Percentiles rank a stretch among this genome's conserved stretches.
Evolutionary conservation across 208 protist species (phyloP).

Genomic region (Trypanosoma conorhini): DNA sequence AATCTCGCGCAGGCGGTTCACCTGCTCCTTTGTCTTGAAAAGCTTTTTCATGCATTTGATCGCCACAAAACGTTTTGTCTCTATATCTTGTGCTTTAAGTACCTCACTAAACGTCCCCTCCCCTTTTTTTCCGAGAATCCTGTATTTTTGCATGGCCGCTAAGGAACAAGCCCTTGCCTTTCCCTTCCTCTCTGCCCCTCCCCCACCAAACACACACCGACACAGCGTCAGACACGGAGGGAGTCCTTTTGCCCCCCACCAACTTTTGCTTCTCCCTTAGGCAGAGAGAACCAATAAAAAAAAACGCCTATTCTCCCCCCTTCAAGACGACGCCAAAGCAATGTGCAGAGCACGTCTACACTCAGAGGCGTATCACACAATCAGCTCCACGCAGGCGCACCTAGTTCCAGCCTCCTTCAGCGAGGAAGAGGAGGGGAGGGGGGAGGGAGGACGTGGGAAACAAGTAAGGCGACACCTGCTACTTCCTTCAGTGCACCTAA

Average conservation of each 20-base stretch:
- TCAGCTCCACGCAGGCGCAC: background rate
- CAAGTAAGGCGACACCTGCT: background rate
- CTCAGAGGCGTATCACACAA: background rate
- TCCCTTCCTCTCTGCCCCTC: background rate
- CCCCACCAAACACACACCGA: background rate
- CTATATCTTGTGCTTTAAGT: conserved; percentile 93
- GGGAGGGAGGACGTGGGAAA: no score
- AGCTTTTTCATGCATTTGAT: conserved; percentile 98
- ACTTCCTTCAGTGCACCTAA: background rate
- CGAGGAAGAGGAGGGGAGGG: background rate
- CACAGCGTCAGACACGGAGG: background rate
- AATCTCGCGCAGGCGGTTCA: conserved; percentile 98
- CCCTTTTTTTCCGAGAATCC: conserved; percentile 95
- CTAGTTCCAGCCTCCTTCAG: background rate
- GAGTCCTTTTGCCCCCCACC: background rate
- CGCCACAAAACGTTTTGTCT: conserved; percentile 91
- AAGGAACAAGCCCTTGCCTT: conserved; percentile 1
- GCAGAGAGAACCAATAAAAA: background rate
- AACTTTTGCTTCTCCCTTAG: background rate
- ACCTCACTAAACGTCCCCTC: conserved; percentile 98
- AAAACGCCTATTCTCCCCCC: background rate
- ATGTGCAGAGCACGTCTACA: background rate
- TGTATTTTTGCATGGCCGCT: conserved; percentile 89
- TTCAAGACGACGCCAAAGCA: background rate
- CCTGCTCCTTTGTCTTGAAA: conserved; percentile 93